These are phyloP conservation scores for Eutypella sp. DNA, from an alignment of 2,329 filamentous ascomycete species.

Conservation along the genomic window DNA sequence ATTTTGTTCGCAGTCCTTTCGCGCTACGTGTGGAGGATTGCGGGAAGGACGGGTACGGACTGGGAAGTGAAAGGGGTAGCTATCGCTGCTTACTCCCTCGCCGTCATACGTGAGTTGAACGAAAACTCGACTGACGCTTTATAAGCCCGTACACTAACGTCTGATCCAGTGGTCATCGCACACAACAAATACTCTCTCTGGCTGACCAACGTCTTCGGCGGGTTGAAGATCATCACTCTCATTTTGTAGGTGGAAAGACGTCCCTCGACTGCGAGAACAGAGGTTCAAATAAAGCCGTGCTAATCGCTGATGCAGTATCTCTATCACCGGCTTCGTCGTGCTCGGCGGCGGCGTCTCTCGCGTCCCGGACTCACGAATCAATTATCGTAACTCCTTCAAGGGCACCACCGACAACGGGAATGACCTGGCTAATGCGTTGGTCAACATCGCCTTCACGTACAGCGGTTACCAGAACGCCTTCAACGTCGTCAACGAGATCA, in stretches of 20 bases:
- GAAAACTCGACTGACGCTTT: neutral
- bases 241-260: conserved; percentile 37
- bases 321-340: conserved; percentile 57
- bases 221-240: conserved; percentile 56
- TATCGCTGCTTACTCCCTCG: conserved; percentile 56
- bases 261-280: too few species aligned
- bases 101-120: conserved; percentile 43
- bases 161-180: conserved; percentile 34
- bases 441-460: conserved; percentile 56
- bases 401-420: conserved; percentile 39
- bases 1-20: conserved; percentile 44
- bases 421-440: conserved; percentile 52
- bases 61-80: conserved; percentile 67
- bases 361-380: conserved; percentile 44
- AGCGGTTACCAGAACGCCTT: conserved; percentile 54
- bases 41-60: conserved; percentile 41
- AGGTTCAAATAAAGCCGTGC: neutral
- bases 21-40: conserved; percentile 57
- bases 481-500: conserved; percentile 52
- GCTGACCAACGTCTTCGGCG: conserved; percentile 51
- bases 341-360: conserved; percentile 48
- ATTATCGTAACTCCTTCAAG: conserved; percentile 51
- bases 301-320: conserved; percentile 30
- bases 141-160: neutral
- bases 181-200: conserved; percentile 55